These are phyloP conservation scores for Neoboletus brunneissimus DNA, from an alignment of 768 basidiomycete genomes.

Conservation along the genomic window DNA sequence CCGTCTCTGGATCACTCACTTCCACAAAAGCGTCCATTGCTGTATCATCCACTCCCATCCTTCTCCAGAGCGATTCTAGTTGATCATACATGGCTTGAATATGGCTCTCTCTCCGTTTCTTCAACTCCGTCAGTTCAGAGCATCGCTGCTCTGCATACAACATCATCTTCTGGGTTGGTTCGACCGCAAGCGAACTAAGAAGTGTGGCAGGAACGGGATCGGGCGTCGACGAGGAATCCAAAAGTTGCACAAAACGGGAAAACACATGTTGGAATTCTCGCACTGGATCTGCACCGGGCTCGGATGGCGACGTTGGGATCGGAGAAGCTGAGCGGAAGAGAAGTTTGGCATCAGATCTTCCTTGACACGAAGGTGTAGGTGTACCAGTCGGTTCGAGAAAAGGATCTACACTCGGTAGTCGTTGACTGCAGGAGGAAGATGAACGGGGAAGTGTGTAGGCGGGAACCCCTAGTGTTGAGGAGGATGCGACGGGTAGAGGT, in stretches of 20 bases:
- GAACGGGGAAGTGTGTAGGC: constrained; percentile 42
- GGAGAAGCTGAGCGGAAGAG: constrained; percentile 35
- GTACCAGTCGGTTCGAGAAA: constrained; percentile 34
- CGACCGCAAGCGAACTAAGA: constrained; percentile 48
- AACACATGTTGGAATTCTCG: constrained; percentile 57
- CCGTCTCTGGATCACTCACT: constrained; percentile 20
- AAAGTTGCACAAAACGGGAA: constrained; percentile 55
- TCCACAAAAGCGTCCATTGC: constrained; percentile 95
- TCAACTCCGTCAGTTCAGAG: constrained; percentile 64
- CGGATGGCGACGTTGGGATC: constrained; percentile 7
- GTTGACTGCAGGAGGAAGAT: constrained; percentile 37
- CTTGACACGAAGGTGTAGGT: constrained; percentile 48
- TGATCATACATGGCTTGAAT: constrained; percentile 96
- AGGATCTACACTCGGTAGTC: constrained; percentile 22
- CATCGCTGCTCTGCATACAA: constrained; percentile 63
- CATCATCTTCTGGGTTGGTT: constrained; percentile 75
- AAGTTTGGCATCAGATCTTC: constrained; percentile 32
- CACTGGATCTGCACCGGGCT: constrained; percentile 10
- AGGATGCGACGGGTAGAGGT: constrained; percentile 30
- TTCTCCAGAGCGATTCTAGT: constrained; percentile 85
- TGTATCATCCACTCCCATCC: constrained; percentile 74
- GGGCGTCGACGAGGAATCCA: constrained; percentile 41
- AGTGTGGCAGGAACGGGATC: constrained; percentile 22
- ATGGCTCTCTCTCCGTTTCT: constrained; percentile 69
- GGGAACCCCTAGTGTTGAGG: constrained; percentile 38